Base-by-base conservation (phyloP, 768 basidiomycete species). In the Leccinellum rugosiceps region DNA sequence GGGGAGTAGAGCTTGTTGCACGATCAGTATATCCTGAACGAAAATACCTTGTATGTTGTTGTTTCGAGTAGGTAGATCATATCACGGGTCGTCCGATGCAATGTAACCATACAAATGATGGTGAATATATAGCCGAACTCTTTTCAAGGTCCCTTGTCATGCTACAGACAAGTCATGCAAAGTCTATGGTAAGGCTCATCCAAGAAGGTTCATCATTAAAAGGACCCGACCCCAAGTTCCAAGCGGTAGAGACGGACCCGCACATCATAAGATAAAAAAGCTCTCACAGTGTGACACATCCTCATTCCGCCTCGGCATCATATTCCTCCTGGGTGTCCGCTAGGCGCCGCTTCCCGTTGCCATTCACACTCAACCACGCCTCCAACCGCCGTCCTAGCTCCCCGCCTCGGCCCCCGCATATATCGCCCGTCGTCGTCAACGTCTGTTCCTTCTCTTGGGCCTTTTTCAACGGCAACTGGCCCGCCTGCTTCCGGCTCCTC, bases 341-440 rank as follows among this genome's bases (percentile, higher is more conserved):
- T 55, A 28, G n/a, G 51, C 50, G 57, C 34, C 55, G 65, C 14
- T 53, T 53, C 26, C 62, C 69, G 6, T 68, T 58, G 52, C 61
- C 71, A 13, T 68, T 60, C 21, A 79, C 77, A 7, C 77, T 81
- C 62, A 91, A 74, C 85, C 88, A 88, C 43, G 85, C 88, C 72
- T 92, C 90, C 53, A 92, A 72, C 55, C 90, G 72, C 52, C 87
- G 73, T 41, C 90, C 89, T 7, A 92, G 74, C 75, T 91, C 90
- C 9, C 88, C 88, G 0, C 90, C 90, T 17, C 86, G 78, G 34
- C 89, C 90, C 38, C 89, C 90, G 70, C 89, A 90, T 26, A 86
- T 81, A 68, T 91, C 90, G 0, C 90, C 89, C 35, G 82, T 85
- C 52, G 78, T 83, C 56, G 85, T 80, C 68, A 92, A 71, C 76